Base-by-base conservation (phyloP, 176 grass and related monocot species). In the Bonia amplexicaulis region DNA sequence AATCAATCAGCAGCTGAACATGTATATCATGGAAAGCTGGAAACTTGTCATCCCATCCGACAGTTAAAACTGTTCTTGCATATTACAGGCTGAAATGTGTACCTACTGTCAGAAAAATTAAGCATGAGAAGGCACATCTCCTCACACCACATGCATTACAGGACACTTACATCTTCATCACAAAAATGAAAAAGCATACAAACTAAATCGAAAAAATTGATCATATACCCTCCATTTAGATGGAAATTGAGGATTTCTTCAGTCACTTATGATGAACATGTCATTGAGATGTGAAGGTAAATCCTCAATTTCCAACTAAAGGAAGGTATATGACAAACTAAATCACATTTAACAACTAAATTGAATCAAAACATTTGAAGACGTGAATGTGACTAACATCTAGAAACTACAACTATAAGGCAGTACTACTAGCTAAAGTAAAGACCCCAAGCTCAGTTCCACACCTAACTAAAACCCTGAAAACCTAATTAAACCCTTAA, bases 401-500 rank as follows among this genome's bases (percentile, higher is more conserved):
- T 48, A 55, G 0, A 67, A 66, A 66, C 13, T 17, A 67, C 20
- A 89, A 76, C 9, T 13, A 22, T n/a, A 76, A 83, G 73, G 63
- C 31, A 29, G 66, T 6, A 48, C 25, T 31, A 0, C 45, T 26
- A 90, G 35, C 55, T 82, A 61, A 17, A 70, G 0, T 8, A 12
- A 12, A 37, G 20, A 84, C 27, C 81, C 20, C 26, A 59, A 67
- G 75, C 74, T 79, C 57, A 75, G 15, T 14, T 72, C 27, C 7
- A n/a, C 23, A 75, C 13, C 7, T 26, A 40, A 37, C 48, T 10
- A 41, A 76, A 44, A 44, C 42, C 42, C 42, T 44, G 42, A 10
- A 44, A 44, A 52, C 49, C 71, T 12, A 74, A 53, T 16, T 40
- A 66, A 84, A 84, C 25, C 71, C 54, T 59, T 19, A 84, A 76